Percentiles rank a stretch among this genome's conserved stretches.
Evolutionary conservation across 2,329 filamentous ascomycete genomes (phyloP).

Genomic region (Aspergillus niger): DNA sequence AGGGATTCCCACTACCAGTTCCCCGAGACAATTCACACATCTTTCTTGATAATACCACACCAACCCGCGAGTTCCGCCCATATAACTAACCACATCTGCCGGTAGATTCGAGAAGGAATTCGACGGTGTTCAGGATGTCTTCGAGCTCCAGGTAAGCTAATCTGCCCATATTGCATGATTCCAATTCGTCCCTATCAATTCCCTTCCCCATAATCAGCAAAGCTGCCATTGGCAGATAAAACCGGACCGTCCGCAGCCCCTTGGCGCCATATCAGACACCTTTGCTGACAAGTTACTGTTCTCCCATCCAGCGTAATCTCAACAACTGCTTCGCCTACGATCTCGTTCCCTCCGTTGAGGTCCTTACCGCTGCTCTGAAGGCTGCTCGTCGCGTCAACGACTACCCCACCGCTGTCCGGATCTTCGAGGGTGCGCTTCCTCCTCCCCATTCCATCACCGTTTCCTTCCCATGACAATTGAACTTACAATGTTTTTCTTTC

Average conservation of each 20-base stretch:
- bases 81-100: conserved; percentile 39
- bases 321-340: conserved; percentile 99
- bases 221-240: conserved; percentile 20
- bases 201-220: conserved; percentile 12
- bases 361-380: conserved; percentile 87
- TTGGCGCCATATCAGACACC: not conserved
- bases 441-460: too few relatives aligned
- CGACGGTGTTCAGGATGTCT: conserved; percentile 94
- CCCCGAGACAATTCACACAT: not conserved
- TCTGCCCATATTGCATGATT: not conserved
- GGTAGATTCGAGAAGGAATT: conserved; percentile 99
- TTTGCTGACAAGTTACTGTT: conserved; percentile 15
- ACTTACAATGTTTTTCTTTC: conserved; percentile 15
- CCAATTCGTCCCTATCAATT: conserved; percentile 16
- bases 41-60: conserved; percentile 12
- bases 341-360: conserved; percentile 90
- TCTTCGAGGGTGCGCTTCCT: conserved; percentile 83
- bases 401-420: conserved; percentile 94
- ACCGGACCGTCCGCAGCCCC: not conserved
- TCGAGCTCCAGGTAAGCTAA: conserved; percentile 90
- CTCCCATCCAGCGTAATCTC: conserved; percentile 71
- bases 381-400: conserved; percentile 97
- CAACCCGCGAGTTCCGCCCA: conserved; percentile 21
- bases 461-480: not conserved
- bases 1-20: conserved; percentile 12